Evolutionary conservation across 108 stramenopile genomes (phyloP).

Genomic region (Skeletonema menzelii): DNA sequence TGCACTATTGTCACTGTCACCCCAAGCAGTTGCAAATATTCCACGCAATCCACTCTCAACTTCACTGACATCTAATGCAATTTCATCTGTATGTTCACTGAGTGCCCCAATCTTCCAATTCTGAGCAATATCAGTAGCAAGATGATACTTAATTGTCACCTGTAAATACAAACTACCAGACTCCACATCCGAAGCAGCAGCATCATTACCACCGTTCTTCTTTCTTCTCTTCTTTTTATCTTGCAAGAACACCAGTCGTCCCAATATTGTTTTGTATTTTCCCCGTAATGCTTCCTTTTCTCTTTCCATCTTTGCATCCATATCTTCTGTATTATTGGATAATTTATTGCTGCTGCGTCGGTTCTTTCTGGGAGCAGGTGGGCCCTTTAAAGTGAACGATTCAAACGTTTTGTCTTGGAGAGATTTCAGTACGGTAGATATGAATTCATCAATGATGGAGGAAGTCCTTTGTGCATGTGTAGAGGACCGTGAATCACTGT

Average conservation of each 20-base stretch:
- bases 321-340: background rate
- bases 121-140: conserved; percentile 79
- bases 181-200: background rate
- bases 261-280: conserved; percentile 31
- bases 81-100: background rate
- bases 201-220: background rate
- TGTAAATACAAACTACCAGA: conserved; percentile 47
- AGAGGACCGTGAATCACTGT: background rate
- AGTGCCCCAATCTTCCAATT: conserved; percentile 43
- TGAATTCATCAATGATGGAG: conserved; percentile 21
- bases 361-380: conserved; percentile 17
- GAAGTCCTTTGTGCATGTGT: background rate
- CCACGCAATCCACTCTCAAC: conserved; percentile 29
- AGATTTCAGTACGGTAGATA: conserved; percentile 15
- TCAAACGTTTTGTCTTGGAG: conserved; percentile 28
- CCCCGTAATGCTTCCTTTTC: conserved; percentile 30
- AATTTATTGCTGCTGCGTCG: background rate
- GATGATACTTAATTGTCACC: conserved; percentile 76
- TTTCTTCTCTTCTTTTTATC: conserved; percentile 25
- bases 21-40: conserved; percentile 32
- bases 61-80: conserved; percentile 14
- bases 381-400: conserved; percentile 32
- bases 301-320: background rate
- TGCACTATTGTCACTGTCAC: background rate
- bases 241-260: conserved; percentile 32